These are phyloP conservation scores for Penicillium glabrum DNA, from an alignment of 2,329 filamentous ascomycete species.

Conservation along the genomic window DNA sequence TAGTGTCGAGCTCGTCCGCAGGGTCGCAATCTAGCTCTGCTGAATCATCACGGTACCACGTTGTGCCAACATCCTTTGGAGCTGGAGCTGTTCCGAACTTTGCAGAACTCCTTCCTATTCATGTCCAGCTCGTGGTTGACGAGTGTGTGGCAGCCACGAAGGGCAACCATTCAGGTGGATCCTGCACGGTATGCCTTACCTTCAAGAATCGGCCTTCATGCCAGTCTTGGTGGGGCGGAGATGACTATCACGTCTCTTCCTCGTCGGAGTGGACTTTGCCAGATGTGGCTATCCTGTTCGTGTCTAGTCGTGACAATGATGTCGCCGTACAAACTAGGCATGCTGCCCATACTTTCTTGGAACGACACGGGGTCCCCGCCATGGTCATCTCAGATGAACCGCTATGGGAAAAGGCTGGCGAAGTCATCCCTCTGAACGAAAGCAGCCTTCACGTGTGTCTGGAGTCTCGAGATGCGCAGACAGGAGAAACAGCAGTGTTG, in stretches of 20 bases:
- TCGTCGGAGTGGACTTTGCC: constrained; percentile 43
- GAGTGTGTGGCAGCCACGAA: constrained; percentile 41
- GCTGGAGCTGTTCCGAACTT: constrained; percentile 46
- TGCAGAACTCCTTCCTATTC: constrained; percentile 49
- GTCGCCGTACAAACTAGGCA: constrained; percentile 29
- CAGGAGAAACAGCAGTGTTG: constrained; percentile 35
- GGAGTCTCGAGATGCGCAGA: constrained; percentile 36
- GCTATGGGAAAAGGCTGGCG: constrained; percentile 38
- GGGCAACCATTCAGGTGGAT: constrained; percentile 22
- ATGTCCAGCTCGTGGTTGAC: constrained; percentile 50
- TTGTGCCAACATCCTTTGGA: constrained; percentile 50
- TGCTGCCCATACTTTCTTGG: constrained; percentile 41
- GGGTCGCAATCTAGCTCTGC: constrained; percentile 35
- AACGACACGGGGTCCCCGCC: constrained; percentile 44
- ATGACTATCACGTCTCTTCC: constrained; percentile 40
- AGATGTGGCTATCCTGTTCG: constrained; percentile 48
- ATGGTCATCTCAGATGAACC: constrained; percentile 48
- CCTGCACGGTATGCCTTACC: constrained; percentile 35
- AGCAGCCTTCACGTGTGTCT: constrained; percentile 46
- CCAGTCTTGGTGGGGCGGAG: constrained; percentile 38
- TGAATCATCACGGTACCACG: constrained; percentile 48
- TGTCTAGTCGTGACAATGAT: constrained; percentile 37
- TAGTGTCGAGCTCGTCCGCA: constrained; percentile 42
- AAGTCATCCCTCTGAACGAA: constrained; percentile 39
- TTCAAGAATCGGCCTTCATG: constrained; percentile 42